Percentiles rank a stretch among this genome's conserved stretches.
These are phyloP conservation scores for Fusarium drepaniforme DNA, from an alignment of 2,329 filamentous ascomycete species.

Conservation along the genomic window DNA sequence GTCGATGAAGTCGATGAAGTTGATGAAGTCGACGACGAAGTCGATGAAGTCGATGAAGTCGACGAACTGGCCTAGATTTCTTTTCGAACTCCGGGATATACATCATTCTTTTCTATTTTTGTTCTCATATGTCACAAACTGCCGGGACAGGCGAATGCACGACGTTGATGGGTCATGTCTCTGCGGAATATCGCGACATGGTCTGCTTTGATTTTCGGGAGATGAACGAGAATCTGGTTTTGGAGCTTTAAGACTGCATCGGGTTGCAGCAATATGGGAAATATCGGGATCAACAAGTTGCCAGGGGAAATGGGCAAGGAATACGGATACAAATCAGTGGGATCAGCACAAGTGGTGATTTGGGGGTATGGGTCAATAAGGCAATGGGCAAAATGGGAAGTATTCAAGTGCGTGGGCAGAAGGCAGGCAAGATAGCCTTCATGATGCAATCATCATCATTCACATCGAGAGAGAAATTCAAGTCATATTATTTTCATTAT, in stretches of 20 bases:
- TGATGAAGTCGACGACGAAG: no score
- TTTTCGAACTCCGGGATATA: not conserved
- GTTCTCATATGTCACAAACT: conserved; percentile 6
- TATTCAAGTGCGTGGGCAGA: conserved; percentile 3
- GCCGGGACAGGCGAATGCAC: conserved; percentile 1
- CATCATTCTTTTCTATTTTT: conserved; percentile 5
- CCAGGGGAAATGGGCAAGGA: not conserved
- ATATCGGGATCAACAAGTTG: conserved; percentile 3
- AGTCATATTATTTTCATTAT: conserved; percentile 9
- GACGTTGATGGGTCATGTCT: conserved; percentile 7
- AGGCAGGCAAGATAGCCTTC: not conserved
- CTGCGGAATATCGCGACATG: not conserved
- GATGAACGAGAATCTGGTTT: conserved; percentile 3
- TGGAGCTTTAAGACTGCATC: conserved; percentile 14
- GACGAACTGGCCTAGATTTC: conserved; percentile 34
- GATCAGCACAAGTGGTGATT: not conserved
- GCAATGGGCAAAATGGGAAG: conserved; percentile 4
- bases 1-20: no score
- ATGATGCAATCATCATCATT: not conserved
- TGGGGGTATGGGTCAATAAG: not conserved
- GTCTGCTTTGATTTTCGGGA: conserved; percentile 13
- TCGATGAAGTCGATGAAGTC: not conserved
- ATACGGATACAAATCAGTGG: not conserved
- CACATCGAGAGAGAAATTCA: not conserved
- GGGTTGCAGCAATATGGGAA: conserved; percentile 10